A percentile compares a stretch with the other conserved stretches of the same genome.
phyloP scores from a whole-genome alignment of 148 eudicot species.

The Chenopodium suecicum region DNA sequence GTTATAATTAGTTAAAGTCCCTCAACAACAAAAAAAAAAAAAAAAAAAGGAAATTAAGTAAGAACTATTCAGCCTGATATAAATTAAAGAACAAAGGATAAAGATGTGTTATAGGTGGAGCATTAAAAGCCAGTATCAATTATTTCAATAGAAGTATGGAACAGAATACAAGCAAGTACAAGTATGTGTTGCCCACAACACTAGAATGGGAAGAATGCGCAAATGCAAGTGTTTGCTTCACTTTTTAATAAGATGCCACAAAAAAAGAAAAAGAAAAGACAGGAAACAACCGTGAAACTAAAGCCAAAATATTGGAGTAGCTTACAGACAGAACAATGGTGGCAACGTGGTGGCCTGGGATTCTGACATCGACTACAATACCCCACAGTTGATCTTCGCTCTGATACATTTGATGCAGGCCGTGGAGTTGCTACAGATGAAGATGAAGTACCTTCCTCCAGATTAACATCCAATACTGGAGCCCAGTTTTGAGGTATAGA shows the following conservation, averaged over 20 bases:
- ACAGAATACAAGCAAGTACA: not conserved
- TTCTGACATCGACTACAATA: conserved; percentile 70
- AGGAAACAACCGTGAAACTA: not conserved
- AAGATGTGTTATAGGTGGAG: not conserved
- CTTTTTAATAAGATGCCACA: not conserved
- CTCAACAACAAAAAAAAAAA: no score
- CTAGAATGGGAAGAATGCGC: not conserved
- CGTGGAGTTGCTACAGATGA: conserved; percentile 34
- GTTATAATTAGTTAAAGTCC: not conserved
- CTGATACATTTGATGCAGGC: conserved; percentile 46
- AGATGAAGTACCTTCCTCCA: conserved; percentile 53
- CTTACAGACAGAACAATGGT: conserved; percentile 97
- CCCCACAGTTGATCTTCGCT: conserved; percentile 40
- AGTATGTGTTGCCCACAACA: not conserved
- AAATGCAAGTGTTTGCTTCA: not conserved
- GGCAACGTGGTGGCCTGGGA: conserved; percentile 93
- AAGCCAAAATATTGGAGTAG: not conserved
- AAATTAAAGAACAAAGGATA: not conserved
- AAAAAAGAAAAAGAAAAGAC: not conserved
- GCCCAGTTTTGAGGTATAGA: conserved; percentile 89
- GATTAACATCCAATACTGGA: conserved; percentile 42
- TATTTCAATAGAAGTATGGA: not conserved
- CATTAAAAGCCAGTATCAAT: not conserved
- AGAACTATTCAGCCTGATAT: not conserved
- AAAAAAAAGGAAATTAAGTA: no score